Evolutionary conservation across 768 basidiomycete genomes (phyloP), one percentile per base, ranked within the genome.

Genomic region (Boletus pseudopeckii): DNA sequence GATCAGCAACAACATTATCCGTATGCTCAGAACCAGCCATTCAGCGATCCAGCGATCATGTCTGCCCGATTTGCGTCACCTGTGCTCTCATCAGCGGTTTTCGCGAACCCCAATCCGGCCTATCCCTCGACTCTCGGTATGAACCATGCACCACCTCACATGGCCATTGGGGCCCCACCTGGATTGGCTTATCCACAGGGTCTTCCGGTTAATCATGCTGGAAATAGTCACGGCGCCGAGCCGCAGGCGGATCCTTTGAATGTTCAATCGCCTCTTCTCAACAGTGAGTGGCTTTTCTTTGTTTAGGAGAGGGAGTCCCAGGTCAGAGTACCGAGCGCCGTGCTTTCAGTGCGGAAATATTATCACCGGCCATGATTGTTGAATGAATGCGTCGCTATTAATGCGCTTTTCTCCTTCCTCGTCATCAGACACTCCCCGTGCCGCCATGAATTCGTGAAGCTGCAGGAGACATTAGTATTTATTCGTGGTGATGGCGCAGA

Each of bases 271-370:
- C 45, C 59, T 17, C 37, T 46, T 33, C 72, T 57, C 74, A 58
- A 85, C 75, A 83, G 89, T 90, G 85, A 90, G 88, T 84, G 63
- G 61, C 68, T 74, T 75, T 76, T 70, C 68, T 72, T 74, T 68
- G 71, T 72, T 73, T 69, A 81, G 85, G 86, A 86, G 87, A 86
- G 85, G 88, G 86, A 81, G 74, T 75, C 76, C 75, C 71, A 74
- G 86, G 85, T 78, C 84, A 83, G 80, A 80, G 85, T 90, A 88
- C 87, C 89, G 80, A 90, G 86, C 75, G 73, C 86, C 85, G 84
- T 88, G 77, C 87, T 86, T 88, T 87, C 86, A 90, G 88, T 87
- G 84, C 86, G 86, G 84, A 86, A 84, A 81, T 75, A 82, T 75
- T 82, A 81, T 74, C 77, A 83, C 80, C 84, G 80, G 69, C 80